Evolutionary conservation across 2,329 filamentous ascomycete genomes (phyloP).

Genomic region (Fusarium papillatum): DNA sequence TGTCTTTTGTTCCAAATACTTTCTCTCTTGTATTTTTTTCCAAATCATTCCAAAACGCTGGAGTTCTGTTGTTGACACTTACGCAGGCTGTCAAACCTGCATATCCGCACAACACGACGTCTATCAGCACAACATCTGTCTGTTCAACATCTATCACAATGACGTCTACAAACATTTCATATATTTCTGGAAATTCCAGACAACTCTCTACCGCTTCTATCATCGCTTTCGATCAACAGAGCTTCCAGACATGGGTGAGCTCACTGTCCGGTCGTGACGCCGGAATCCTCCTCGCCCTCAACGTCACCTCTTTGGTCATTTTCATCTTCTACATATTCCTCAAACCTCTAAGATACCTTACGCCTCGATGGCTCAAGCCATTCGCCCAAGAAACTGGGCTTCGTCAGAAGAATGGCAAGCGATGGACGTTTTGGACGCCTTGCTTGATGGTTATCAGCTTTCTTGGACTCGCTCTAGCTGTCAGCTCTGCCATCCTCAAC

Average conservation of each 20-base stretch:
- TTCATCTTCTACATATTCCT: constrained; percentile 47
- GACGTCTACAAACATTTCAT: constrained; percentile 13
- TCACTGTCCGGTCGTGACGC: constrained; percentile 22
- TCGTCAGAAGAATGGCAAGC: constrained; percentile 37
- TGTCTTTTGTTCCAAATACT: background rate
- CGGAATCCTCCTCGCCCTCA: constrained; percentile 36
- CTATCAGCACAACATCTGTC: background rate
- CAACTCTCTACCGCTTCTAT: constrained; percentile 12
- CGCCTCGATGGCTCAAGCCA: constrained; percentile 57
- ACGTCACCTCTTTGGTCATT: constrained; percentile 45
- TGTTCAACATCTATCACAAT: background rate
- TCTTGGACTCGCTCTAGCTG: constrained; percentile 51
- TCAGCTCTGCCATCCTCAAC: constrained; percentile 46
- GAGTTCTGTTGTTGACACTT: background rate
- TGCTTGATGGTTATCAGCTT: constrained; percentile 50
- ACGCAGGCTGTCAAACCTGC: background rate
- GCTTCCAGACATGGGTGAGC: constrained; percentile 5
- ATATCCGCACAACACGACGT: background rate
- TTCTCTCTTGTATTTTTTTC: background rate
- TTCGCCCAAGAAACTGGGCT: constrained; percentile 57
- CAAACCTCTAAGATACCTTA: constrained; percentile 41
- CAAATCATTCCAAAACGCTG: background rate
- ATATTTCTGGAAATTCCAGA: constrained; percentile 21
- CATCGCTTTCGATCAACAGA: background rate
- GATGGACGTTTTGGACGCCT: constrained; percentile 57